phyloP scores from a whole-genome alignment of 2,329 filamentous ascomycete genomes.

The Fusarium cyanostomum region DNA sequence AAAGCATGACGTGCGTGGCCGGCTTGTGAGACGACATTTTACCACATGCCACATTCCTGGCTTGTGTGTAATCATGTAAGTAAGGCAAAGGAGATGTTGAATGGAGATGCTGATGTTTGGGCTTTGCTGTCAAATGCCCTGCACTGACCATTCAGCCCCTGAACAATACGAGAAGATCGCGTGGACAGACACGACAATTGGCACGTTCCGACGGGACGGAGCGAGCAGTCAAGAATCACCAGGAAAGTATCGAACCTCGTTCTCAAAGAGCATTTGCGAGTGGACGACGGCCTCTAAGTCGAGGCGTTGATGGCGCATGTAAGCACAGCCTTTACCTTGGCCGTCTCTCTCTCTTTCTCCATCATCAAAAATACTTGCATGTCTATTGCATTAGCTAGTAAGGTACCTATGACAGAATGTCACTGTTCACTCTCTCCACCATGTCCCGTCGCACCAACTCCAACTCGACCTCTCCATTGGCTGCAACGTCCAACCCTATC shows the following conservation, averaged over 20 bases:
- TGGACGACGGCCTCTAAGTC: not conserved
- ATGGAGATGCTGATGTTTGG: not conserved
- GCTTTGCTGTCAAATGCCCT: not conserved
- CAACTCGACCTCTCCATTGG: not conserved
- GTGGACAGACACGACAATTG: not conserved
- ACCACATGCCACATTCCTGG: not conserved
- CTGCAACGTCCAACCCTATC: not conserved
- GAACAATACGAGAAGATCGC: not conserved
- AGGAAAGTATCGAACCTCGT: no score
- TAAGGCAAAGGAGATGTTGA: no score
- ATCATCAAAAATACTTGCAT: no score
- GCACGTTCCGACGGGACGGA: no score
- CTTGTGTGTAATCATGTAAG: no score
- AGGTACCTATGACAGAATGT: not conserved
- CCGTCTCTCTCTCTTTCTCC: not conserved
- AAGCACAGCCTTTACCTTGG: not conserved
- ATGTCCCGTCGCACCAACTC: not conserved
- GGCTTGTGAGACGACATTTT: not conserved
- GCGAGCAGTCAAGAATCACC: no score
- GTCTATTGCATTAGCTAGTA: no score
- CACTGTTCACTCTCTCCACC: not conserved
- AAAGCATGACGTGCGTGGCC: constrained; percentile 29
- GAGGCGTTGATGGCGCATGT: not conserved
- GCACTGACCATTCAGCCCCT: not conserved
- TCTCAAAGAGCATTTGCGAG: no score